Evolutionary conservation across 1,139 yeast genomes (phyloP), one percentile per base, ranked within the genome.

Genomic region (Hyphopichia pseudoburtonii): DNA sequence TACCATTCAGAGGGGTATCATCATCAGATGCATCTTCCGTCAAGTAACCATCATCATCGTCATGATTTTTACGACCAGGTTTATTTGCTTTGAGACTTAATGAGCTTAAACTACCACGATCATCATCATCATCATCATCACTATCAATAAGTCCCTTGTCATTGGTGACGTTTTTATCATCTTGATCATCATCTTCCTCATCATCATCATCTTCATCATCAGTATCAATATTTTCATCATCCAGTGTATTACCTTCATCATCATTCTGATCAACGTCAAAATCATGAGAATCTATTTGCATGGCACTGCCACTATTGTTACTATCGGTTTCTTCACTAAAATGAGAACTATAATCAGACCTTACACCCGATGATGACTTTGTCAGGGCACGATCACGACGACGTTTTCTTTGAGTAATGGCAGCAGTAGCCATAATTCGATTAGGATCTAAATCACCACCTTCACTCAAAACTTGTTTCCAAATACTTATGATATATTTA

Each of bases 401-500:
- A 4, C 16, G n/a, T 14, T 18, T 25, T 10, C 15, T n/a, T 11
- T 28, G 14, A 9, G 15, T 26, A 9, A 9, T 11, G 5, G 18
- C 9, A 10, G 30, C 17, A n/a, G 28, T 19, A 8, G 30, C 47
- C 26, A 29, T 35, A 28, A 50, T 35, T 34, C 49, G 50, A 23
- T 36, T 41, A 1, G 51, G 51, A 37, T 56, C 63, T 17, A 45
- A 44, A 32, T 54, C 63, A 21, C 53, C 44, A 28, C 51, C 52
- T 27, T 57, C 64, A 21, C 58, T 47, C 25, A 71, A 54, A 2
- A 66, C 72, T 23, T 62, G 50, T 46, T 70, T 71, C 92, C 92
- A 85, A 2, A 82, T 78, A 39, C 70, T 76, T 7, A 81, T 72
- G 31, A 86, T 74, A 32, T 78, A 55, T 35, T 75, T 79, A 56